Evolutionary conservation across 805 yeast genomes (phyloP), one percentile per base, ranked within the genome.

Genomic region (Candida taoyuanica): DNA sequence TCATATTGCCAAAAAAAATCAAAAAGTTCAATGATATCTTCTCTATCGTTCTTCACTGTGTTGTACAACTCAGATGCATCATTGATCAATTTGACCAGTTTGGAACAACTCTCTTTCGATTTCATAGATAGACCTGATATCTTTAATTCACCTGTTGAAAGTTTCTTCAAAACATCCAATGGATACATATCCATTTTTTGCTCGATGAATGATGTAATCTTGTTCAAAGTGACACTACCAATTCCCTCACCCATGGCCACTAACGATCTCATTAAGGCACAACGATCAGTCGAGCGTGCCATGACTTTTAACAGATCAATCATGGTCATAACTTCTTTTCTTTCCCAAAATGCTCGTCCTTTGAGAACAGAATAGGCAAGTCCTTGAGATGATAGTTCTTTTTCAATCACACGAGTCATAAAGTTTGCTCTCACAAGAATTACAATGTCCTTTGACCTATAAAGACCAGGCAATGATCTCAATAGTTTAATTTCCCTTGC

Each of bases 311-410:
- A 53, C 47, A 79, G 77, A 52, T 81, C 84, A 30, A 87, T 43
- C 40, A 85, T 68, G 1, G 74, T 60, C 17, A 68, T 65, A 13
- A 86, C 78, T 51, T 85, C 95, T 39, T 73, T 74, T 29, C 81
- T 59, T 29, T 83, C 86, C 91, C 94, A 85, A 51, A 87, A 85
- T 1, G 87, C 80, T 31, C 67, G 68, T 0, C 96, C 96, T 36
- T 81, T 79, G 0, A 83, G 67, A 41, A 88, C 71, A 7, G 63
- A 60, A 50, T 85, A 84, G 0, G 93, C 88, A 3, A 88, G 70
- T 4, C 72, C 64, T 3, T 60, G 56, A 33, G 62, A 67, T 1
- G 75, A 65, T 17, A 91, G 61, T 15, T 76, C 82, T 23, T 70
- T 71, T 53, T 88, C 96, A 7, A 88, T 63, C 4, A 60, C 67